phyloP scores from a whole-genome alignment of 2,329 filamentous ascomycete species.

The Polytolypa hystricis region DNA sequence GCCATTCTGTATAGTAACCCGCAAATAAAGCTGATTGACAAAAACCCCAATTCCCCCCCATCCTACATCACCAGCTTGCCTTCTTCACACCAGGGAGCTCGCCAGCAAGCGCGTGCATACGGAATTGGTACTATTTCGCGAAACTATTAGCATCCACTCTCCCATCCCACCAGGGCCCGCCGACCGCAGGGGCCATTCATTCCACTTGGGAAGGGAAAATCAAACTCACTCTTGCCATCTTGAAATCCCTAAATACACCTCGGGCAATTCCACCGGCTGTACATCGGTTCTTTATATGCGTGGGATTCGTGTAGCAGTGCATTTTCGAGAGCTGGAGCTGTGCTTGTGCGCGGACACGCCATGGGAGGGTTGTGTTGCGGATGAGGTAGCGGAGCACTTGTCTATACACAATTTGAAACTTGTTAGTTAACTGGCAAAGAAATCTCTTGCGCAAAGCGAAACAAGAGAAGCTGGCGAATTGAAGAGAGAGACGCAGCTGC shows the following conservation, averaged over 20 bases:
- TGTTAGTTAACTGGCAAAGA: too few species aligned
- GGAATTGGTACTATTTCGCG: conserved; percentile 68
- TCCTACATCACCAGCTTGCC: conserved; percentile 71
- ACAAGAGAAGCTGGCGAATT: background rate
- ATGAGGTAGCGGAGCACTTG: conserved; percentile 91
- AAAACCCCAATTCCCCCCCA: too few species aligned
- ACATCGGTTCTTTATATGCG: conserved; percentile 90
- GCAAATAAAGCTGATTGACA: too few species aligned
- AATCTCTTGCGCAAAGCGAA: too few species aligned
- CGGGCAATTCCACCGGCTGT: conserved; percentile 80
- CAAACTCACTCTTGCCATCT: conserved; percentile 69
- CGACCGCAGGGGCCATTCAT: too few species aligned
- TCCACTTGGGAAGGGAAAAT: background rate
- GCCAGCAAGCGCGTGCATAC: conserved; percentile 75
- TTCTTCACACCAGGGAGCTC: conserved; percentile 87
- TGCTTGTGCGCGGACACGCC: conserved; percentile 74
- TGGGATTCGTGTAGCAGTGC: conserved; percentile 89
- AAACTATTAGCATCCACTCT: conserved; percentile 14
- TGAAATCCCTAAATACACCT: conserved; percentile 87
- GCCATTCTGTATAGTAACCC: background rate
- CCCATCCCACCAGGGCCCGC: too few species aligned
- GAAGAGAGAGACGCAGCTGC: too few species aligned
- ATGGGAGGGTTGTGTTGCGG: conserved; percentile 77
- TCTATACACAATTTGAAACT: conserved; percentile 40
- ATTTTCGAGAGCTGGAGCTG: conserved; percentile 89